Evolutionary conservation across 495 filamentous ascomycete species (phyloP).

Genomic region (Penicillium lividum): DNA sequence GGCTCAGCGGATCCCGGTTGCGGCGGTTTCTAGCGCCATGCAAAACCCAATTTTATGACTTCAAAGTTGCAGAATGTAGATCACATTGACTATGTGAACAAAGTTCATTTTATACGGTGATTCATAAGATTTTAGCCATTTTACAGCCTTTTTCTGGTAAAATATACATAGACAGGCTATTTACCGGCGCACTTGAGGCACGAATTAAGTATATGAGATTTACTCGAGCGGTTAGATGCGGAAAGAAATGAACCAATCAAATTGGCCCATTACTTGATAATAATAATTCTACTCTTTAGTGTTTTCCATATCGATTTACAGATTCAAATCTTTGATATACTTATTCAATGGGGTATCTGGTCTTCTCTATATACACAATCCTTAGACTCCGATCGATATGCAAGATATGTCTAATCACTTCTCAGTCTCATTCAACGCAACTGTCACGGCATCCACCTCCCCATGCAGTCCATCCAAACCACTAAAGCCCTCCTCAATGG

Average conservation of each 20-base stretch:
- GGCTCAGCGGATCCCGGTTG: not conserved
- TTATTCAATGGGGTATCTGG: constrained; percentile 23
- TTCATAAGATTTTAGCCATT: too few species aligned
- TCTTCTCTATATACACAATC: constrained; percentile 28
- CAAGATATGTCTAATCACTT: constrained; percentile 1
- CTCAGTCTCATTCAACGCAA: constrained; percentile 1
- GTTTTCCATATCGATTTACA: too few species aligned
- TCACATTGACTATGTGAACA: too few species aligned
- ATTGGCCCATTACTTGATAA: not conserved
- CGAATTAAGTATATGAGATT: not conserved
- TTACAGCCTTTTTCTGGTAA: not conserved
- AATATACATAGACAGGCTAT: not conserved
- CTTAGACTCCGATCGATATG: constrained; percentile 9
- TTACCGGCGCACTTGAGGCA: not conserved
- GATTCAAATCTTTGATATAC: too few species aligned
- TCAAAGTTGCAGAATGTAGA: not conserved
- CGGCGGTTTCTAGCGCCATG: not conserved
- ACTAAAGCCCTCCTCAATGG: constrained; percentile 86
- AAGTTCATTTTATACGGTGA: too few species aligned
- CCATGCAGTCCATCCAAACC: constrained; percentile 53
- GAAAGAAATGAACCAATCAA: not conserved
- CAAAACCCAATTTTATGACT: not conserved
- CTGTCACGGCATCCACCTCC: constrained; percentile 23
- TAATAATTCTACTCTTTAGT: not conserved
- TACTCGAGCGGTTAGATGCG: not conserved